A percentile compares a stretch with the other conserved stretches of the same genome.
These are phyloP conservation scores for Cystobasidiaceae sp. DNA, from an alignment of 1,284 basidiomycete species.

Conservation along the genomic window DNA sequence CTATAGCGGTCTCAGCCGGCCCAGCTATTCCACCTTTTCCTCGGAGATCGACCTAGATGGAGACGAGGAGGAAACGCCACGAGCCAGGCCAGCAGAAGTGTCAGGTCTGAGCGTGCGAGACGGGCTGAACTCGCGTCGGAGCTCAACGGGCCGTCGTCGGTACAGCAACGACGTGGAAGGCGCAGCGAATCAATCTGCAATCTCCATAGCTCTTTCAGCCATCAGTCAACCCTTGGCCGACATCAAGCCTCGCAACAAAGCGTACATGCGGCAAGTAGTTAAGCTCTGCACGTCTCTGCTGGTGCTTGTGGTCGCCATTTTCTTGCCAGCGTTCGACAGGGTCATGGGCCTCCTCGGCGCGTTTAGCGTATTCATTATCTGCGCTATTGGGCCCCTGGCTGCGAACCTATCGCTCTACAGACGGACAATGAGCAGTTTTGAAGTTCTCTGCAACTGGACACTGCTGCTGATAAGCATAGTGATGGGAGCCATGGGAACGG, in stretches of 20 bases:
- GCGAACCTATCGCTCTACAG: background rate
- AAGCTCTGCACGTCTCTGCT: slow-evolving; percentile 58
- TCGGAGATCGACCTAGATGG: background rate
- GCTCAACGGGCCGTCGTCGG: too few species aligned
- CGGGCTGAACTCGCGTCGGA: background rate
- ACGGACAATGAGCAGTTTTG: background rate
- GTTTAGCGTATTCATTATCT: slow-evolving; percentile 77
- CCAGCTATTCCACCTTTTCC: slow-evolving; percentile 14
- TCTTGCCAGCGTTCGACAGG: slow-evolving; percentile 76
- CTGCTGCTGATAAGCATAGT: slow-evolving; percentile 57
- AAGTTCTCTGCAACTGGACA: slow-evolving; percentile 27
- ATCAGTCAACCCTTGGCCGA: slow-evolving; percentile 20
- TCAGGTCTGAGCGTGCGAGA: background rate
- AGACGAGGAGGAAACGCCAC: background rate
- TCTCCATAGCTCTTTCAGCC: background rate
- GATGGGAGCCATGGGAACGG: slow-evolving; percentile 74
- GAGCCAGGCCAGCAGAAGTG: background rate
- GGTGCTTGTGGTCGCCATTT: slow-evolving; percentile 65
- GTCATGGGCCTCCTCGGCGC: slow-evolving; percentile 59
- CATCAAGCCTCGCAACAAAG: slow-evolving; percentile 17
- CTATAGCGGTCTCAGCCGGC: background rate
- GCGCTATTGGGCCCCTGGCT: slow-evolving; percentile 56
- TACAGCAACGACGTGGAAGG: too few species aligned
- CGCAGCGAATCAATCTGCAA: slow-evolving; percentile 6
- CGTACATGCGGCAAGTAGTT: slow-evolving; percentile 47